These are phyloP conservation scores for Collariella sp. DNA, from an alignment of 495 filamentous ascomycete genomes.

Conservation along the genomic window DNA sequence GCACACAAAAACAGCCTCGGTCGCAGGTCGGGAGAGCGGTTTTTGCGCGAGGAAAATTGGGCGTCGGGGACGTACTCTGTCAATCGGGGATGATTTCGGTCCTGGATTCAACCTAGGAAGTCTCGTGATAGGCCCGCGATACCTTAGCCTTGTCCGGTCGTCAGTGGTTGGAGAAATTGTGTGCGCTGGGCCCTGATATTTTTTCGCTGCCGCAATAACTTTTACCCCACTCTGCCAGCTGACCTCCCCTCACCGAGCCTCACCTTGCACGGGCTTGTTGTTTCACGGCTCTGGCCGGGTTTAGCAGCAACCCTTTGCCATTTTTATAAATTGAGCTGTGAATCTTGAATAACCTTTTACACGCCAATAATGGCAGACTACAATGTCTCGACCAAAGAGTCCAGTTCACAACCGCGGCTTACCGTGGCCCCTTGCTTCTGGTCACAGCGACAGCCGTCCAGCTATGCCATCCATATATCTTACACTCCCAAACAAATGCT, in stretches of 20 bases:
- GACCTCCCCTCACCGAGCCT: slow-evolving; percentile 14
- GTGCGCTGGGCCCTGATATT: slow-evolving; percentile 28
- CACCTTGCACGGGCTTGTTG: slow-evolving; percentile 8
- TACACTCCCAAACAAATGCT: background rate
- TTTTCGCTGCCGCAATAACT: slow-evolving; percentile 31
- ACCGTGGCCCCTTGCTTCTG: too few species aligned
- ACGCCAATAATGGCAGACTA: too few species aligned
- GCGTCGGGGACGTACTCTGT: slow-evolving; percentile 17
- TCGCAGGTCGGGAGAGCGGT: background rate
- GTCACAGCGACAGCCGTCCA: too few species aligned
- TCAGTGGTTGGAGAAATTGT: slow-evolving; percentile 33
- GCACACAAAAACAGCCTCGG: slow-evolving; percentile 1
- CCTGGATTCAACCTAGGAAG: slow-evolving; percentile 14
- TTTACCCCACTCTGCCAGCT: slow-evolving; percentile 24
- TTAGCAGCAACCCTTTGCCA: background rate
- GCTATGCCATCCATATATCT: background rate
- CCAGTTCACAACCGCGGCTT: too few species aligned
- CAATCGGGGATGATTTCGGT: slow-evolving; percentile 14
- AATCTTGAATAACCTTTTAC: too few species aligned
- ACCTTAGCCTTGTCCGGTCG: slow-evolving; percentile 19
- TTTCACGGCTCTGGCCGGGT: background rate
- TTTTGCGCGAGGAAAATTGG: slow-evolving; percentile 1
- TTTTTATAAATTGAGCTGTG: too few species aligned
- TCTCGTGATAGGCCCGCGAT: slow-evolving; percentile 24
- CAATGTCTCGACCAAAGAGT: too few species aligned